These are phyloP conservation scores for Paramarasmius palmivorus DNA, from an alignment of 1,284 basidiomycete genomes.

Conservation along the genomic window DNA sequence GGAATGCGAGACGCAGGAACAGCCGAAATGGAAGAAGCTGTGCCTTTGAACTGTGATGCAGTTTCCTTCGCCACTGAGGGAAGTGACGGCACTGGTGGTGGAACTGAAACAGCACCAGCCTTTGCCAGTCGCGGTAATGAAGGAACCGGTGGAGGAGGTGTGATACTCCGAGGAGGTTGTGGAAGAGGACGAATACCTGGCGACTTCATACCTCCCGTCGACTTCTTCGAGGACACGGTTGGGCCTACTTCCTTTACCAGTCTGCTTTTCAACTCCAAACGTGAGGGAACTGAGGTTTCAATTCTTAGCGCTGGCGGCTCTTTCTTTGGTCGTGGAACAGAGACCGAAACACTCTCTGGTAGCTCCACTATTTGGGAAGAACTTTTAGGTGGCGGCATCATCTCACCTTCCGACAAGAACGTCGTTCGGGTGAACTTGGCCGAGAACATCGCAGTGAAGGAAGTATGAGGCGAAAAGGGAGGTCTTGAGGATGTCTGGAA, in stretches of 20 bases:
- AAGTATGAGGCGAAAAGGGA: background rate
- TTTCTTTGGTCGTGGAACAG: background rate
- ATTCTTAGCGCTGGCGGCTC: background rate
- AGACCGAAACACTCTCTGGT: slow-evolving; percentile 6
- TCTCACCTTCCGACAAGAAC: background rate
- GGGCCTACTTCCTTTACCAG: slow-evolving; percentile 1
- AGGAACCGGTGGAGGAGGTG: slow-evolving; percentile 3
- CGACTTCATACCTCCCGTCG: background rate
- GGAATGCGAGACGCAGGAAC: background rate
- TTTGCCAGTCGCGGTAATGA: background rate
- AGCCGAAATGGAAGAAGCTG: background rate
- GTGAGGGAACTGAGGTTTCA: slow-evolving; percentile 3
- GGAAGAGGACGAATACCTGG: slow-evolving; percentile 1
- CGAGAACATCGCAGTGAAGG: slow-evolving; percentile 7
- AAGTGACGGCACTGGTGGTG: background rate
- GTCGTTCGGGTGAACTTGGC: slow-evolving; percentile 5
- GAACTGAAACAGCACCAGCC: background rate
- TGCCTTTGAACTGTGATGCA: background rate
- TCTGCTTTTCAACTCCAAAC: background rate
- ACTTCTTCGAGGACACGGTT: background rate
- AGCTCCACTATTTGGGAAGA: slow-evolving; percentile 11
- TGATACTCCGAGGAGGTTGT: background rate
- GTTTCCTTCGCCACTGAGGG: background rate
- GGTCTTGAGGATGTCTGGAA: background rate
- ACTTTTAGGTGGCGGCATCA: background rate